Base-by-base conservation (phyloP, 345 rosid genomes). In the Pistacia atlantica region DNA sequence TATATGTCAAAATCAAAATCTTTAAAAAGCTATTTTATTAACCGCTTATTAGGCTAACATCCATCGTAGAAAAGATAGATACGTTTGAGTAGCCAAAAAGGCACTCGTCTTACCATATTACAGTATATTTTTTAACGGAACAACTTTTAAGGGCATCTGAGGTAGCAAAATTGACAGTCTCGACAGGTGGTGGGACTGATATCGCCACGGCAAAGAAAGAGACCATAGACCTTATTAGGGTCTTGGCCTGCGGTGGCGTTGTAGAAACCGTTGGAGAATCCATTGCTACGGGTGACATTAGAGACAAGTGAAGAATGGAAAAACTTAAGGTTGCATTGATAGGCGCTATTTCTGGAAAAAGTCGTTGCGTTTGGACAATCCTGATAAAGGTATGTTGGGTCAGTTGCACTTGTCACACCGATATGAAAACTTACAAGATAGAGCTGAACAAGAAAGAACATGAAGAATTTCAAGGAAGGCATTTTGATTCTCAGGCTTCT, bases 21-120 rank as follows among this genome's bases (percentile, higher is more conserved):
- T 22, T 22, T 22, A 22, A 22, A 22, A 22, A 22, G 25, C 25
- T 22, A 22, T 22, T 22, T 22, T 22, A 22, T 22, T 22, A 22
- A 22, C 25, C 25, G 25, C 25, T 22, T 22, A 1, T 6, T 0
- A 0, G 37, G 0, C 0, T 4, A 0, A 2, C 11, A 35, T 46
- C 33, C 33, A 46, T 0, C 35, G 58, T 25, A 3, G 83, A 71
- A 70, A 83, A 68, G 61, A 91, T 65, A 56, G 71, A 56, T 0
- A 3, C 65, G 60, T 85, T 66, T 1, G 89, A 83, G 79, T 85
- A 87, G 11, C 86, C 77, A 38, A 87, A 0, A 78, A 77, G 74
- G 79, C 92, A 89, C 67, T 75, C 72, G 2, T 88, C 89, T 71
- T 79, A 87, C 87, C 83, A 84, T 35, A 87, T 61, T 2, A 86